These are phyloP conservation scores for Nyctanthes arbortristis DNA, from an alignment of 257 asterid species.

Conservation along the genomic window DNA sequence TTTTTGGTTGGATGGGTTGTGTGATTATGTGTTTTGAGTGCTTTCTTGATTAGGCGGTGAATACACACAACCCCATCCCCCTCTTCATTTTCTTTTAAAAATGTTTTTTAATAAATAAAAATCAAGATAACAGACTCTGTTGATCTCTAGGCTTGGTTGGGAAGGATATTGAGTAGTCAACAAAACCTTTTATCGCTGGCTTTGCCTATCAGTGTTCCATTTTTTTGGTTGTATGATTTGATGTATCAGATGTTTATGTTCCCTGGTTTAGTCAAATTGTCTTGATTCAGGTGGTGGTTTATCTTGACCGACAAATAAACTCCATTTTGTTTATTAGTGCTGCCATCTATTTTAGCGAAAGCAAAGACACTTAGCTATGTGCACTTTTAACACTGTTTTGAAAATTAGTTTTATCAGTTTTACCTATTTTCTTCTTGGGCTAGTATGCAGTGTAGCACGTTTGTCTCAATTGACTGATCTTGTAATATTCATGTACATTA, in stretches of 20 bases:
- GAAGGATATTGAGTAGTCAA: background rate
- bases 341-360: constrained; percentile 2
- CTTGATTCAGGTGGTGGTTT: background rate
- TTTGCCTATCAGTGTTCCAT: background rate
- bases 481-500: background rate
- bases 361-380: background rate
- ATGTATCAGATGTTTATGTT: background rate
- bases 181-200: background rate
- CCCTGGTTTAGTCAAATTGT: background rate
- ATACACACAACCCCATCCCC: too few species aligned
- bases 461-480: constrained; percentile 2
- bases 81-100: constrained; percentile 11
- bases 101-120: too few species aligned
- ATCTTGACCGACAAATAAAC: background rate
- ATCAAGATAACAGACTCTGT: background rate
- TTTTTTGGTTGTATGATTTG: constrained; percentile 3
- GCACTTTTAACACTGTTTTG: background rate
- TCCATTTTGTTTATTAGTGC: background rate
- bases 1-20: constrained; percentile 10
- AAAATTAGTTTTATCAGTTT: background rate
- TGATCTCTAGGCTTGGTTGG: background rate
- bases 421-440: background rate
- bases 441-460: too few species aligned
- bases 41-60: constrained; percentile 18
- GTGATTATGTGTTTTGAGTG: background rate